phyloP scores from a whole-genome alignment of 163 green algal species.

The Volvox carteri region DNA sequence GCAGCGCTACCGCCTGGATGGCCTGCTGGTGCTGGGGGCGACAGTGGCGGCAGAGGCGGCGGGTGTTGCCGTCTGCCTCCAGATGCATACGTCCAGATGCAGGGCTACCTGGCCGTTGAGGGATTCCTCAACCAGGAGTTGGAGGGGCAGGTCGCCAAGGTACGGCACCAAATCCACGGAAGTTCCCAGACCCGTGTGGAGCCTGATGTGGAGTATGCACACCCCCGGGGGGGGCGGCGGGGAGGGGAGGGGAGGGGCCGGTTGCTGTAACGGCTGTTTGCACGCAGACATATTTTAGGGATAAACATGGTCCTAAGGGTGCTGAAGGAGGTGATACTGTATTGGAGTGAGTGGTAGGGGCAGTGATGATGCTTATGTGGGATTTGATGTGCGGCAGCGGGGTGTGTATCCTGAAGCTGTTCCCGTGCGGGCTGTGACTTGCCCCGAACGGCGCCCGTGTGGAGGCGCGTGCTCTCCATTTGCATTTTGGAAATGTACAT shows the following conservation, averaged over 20 bases:
- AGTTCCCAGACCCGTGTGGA: not conserved
- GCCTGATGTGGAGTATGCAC: not conserved
- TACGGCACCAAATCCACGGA: constrained; percentile 35
- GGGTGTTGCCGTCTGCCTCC: not conserved
- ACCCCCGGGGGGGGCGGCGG: not conserved
- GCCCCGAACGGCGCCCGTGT: too few species aligned
- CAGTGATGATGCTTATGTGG: too few species aligned
- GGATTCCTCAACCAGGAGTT: constrained; percentile 31
- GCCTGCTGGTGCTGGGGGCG: not conserved
- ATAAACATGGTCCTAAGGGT: too few species aligned
- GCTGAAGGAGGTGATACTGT: not conserved
- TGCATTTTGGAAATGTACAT: too few species aligned
- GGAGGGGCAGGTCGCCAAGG: constrained; percentile 15
- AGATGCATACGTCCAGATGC: constrained; percentile 21
- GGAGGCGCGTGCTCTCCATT: too few species aligned
- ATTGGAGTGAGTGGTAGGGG: too few species aligned
- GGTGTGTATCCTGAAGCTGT: too few species aligned
- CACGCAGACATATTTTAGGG: too few species aligned
- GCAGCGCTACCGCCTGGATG: too few species aligned
- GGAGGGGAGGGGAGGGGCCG: not conserved
- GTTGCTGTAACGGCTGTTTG: too few species aligned
- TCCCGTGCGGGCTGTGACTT: too few species aligned
- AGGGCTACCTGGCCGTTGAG: not conserved
- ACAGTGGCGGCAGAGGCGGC: not conserved
- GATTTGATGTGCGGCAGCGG: too few species aligned